Evolutionary conservation across 192 early-diverging fungal species (phyloP).

Genomic region (Coemansia reversa): DNA sequence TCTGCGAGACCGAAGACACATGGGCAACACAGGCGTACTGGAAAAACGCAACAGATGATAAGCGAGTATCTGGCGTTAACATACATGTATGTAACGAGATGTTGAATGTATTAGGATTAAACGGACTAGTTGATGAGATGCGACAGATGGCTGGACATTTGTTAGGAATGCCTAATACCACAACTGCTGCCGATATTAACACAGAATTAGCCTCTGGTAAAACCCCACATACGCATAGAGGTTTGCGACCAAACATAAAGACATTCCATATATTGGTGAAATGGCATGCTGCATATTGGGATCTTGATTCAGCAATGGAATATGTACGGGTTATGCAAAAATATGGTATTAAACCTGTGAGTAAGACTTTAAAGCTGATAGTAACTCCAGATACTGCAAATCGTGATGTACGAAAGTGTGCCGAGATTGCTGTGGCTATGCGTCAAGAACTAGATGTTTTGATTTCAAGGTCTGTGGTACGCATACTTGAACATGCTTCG

Average conservation of each 20-base stretch:
- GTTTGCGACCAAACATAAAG: slow-evolving; percentile 2
- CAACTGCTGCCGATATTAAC: neutral
- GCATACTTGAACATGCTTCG: slow-evolving; percentile 18
- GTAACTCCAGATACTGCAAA: slow-evolving; percentile 11
- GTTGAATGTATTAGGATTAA: slow-evolving; percentile 42
- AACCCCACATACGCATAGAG: neutral
- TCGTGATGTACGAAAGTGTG: slow-evolving; percentile 20
- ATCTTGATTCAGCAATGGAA: slow-evolving; percentile 15
- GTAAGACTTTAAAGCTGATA: slow-evolving; percentile 26
- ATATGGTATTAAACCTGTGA: slow-evolving; percentile 13
- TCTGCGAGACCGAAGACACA: neutral
- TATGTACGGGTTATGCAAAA: slow-evolving; percentile 23
- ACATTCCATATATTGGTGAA: slow-evolving; percentile 38
- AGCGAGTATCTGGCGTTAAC: slow-evolving; percentile 1
- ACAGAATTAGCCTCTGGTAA: neutral
- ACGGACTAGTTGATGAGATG: slow-evolving; percentile 50
- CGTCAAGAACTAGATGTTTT: slow-evolving; percentile 2
- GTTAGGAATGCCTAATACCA: slow-evolving; percentile 2
- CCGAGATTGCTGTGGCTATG: slow-evolving; percentile 12
- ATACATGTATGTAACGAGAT: slow-evolving; percentile 26
- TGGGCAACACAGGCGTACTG: slow-evolving; percentile 9
- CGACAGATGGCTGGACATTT: slow-evolving; percentile 15
- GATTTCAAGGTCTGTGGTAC: neutral
- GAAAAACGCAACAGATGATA: slow-evolving; percentile 12
- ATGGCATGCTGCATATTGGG: slow-evolving; percentile 52